Evolutionary conservation across 2,329 filamentous ascomycete genomes (phyloP), one percentile per base, ranked within the genome.

Genomic region (Cordyceps javanica): DNA sequence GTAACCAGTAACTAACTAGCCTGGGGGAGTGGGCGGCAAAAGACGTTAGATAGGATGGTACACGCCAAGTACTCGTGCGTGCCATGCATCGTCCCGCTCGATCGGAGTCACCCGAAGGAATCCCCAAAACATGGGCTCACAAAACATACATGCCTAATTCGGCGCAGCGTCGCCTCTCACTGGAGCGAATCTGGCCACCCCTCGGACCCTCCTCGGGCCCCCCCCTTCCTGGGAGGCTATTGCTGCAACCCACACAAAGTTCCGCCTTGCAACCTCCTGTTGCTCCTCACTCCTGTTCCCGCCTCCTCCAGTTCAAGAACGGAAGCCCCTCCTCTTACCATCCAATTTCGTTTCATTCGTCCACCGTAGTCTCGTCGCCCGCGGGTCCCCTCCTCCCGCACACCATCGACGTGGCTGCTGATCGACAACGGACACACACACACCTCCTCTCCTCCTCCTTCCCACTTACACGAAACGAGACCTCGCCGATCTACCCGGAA

Each of bases 31-130:
- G 14, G 14, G 13, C 14, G 9, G 14, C n/a, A 21, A 23, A 42
- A 13, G 13, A 41, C 34, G 16, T n/a, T 55, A 5, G 39, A 26
- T 55, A 38, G 13, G 13, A 11, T 7, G 30, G 52, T 55, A 55
- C 52, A 36, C 19, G 21, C 30, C 41, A 23, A 45, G 52, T 55
- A 55, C 52, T 55, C 30, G 21, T 25, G 30, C 28, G 16, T 11
- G 26, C 23, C 39, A 42, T 52, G 56, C 56, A 53, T 54, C 55
- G 48, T 46, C 56, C 56, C 50, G 49, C 56, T 28, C 56, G 56
- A 58, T 58, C 56, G 56, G 56, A 58, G 56, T 58, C 56, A 54
- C 49, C 56, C 56, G 56, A 54, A 58, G 5, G 56, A 58, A 48
- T 41, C 56, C 8, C 49, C 42, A 46, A 52, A 54, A 52, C 55